Conservation (phyloP, 2,329 filamentous ascomycete species). For the Thelonectria rubi region DNA sequence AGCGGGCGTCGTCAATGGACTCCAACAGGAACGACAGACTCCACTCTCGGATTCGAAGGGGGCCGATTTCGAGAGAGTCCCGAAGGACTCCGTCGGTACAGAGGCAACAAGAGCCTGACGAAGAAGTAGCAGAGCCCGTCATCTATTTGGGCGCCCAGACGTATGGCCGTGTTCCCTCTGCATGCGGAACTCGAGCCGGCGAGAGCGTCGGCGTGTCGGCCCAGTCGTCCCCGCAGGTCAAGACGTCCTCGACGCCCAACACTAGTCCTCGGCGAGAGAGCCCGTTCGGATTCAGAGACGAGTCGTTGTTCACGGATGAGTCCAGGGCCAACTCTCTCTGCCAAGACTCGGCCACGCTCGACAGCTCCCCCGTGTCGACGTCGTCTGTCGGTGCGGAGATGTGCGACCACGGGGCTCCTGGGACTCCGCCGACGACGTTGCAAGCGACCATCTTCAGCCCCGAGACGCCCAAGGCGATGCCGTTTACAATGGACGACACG, state of each 20-base stretch:
- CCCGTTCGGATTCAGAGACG: neutral
- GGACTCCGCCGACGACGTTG: conserved; percentile 25
- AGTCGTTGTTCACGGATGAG: neutral
- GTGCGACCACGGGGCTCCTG: conserved; percentile 23
- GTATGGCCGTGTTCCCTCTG: neutral
- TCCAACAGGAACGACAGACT: conserved; percentile 28
- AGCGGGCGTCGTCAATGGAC: conserved; percentile 24
- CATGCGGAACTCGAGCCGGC: neutral
- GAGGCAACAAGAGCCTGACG: neutral
- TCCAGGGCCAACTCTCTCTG: neutral
- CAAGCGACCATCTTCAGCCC: conserved; percentile 38
- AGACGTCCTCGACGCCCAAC: neutral
- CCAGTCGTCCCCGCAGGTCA: neutral
- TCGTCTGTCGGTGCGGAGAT: neutral
- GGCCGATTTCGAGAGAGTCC: conserved; percentile 4
- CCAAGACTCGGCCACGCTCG: neutral
- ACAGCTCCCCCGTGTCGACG: neutral
- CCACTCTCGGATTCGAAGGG: conserved; percentile 6
- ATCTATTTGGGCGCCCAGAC: neutral
- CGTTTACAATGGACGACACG: conserved; percentile 11
- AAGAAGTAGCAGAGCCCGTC: neutral
- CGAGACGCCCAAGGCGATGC: conserved; percentile 44
- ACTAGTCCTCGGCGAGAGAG: neutral
- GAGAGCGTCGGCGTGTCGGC: neutral
- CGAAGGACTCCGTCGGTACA: conserved; percentile 4